Evolutionary conservation across 208 protist genomes (phyloP).

Genomic region (Leishmania braziliensis): DNA sequence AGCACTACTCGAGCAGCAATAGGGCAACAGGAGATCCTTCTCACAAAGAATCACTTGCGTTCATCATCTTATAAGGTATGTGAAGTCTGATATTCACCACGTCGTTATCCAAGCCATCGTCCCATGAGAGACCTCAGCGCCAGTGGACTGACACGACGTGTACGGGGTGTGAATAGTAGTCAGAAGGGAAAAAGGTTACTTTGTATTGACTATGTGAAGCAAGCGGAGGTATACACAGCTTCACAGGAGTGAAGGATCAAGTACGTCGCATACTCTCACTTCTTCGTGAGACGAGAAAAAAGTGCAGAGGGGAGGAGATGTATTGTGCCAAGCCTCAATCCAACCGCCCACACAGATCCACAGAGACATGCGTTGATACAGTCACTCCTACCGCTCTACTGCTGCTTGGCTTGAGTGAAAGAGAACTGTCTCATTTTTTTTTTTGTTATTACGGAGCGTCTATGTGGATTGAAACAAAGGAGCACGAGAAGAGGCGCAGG

Average conservation of each 20-base stretch:
- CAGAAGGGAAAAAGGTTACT: background rate
- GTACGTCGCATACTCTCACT: background rate
- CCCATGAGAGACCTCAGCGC: background rate
- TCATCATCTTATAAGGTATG: background rate
- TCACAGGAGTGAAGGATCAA: background rate
- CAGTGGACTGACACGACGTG: background rate
- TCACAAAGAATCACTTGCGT: background rate
- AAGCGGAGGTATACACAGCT: background rate
- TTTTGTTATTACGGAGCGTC: background rate
- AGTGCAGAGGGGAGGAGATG: background rate
- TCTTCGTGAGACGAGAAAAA: background rate
- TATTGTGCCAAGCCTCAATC: background rate
- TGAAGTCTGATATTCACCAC: background rate
- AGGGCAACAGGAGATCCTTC: background rate
- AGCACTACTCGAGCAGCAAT: background rate
- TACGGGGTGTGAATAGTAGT: background rate
- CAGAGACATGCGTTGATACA: background rate
- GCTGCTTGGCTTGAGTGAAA: background rate
- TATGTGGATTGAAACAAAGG: background rate
- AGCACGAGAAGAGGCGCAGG: background rate
- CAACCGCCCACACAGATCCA: background rate
- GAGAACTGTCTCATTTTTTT: background rate
- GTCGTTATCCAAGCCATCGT: background rate
- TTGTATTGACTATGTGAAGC: background rate
- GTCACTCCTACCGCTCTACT: background rate